Conservation (phyloP, 176 grass and related monocot species). For the Carex pumila region DNA sequence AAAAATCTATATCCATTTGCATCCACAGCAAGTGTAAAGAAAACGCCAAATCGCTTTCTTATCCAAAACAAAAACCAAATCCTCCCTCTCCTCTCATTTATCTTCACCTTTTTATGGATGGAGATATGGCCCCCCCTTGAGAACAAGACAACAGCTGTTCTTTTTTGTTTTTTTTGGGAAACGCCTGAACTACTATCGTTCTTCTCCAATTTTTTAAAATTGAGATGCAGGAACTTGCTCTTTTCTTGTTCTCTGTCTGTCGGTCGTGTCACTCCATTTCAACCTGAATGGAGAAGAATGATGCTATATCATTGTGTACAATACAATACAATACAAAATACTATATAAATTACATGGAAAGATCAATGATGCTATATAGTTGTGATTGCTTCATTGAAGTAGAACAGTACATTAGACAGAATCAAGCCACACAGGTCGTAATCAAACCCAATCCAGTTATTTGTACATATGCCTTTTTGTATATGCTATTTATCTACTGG, state of each 20-base stretch:
- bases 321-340: background rate
- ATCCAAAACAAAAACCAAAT: conserved; percentile 16
- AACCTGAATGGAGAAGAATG: background rate
- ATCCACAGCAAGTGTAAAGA: conserved; percentile 4
- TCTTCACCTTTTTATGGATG: conserved; percentile 27
- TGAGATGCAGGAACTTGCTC: background rate
- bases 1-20: background rate
- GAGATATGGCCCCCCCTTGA: conserved; percentile 12
- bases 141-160: background rate
- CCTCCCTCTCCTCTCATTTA: conserved; percentile 19
- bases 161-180: background rate
- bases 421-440: conserved; percentile 10
- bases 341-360: background rate
- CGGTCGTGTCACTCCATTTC: background rate
- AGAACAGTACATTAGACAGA: background rate
- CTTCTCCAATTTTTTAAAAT: background rate
- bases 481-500: background rate
- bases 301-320: background rate
- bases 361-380: background rate
- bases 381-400: background rate
- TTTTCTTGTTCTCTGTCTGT: background rate
- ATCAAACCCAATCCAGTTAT: conserved; percentile 16
- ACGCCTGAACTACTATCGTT: background rate
- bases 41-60: conserved; percentile 17
- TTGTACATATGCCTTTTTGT: conserved; percentile 9